Conservation (phyloP, 1,284 basidiomycete genomes). For the Pseudozyma tsukubaensis region DNA sequence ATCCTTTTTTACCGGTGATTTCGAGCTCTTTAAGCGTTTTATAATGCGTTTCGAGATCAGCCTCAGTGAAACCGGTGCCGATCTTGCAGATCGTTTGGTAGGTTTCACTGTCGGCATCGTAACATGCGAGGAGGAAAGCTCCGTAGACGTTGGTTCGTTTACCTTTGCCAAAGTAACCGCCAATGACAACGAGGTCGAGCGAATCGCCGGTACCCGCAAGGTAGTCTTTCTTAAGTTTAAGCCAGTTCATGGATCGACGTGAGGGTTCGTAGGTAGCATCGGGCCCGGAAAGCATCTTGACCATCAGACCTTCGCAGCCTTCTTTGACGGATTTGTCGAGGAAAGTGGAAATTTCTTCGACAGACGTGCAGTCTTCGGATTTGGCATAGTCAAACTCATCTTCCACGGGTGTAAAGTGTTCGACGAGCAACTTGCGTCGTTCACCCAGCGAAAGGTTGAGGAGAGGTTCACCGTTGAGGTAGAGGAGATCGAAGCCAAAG, state of each 20-base stretch:
- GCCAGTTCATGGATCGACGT: conserved; percentile 93
- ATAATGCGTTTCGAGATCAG: conserved; percentile 80
- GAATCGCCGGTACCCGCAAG: conserved; percentile 96
- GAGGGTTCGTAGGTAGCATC: conserved; percentile 95
- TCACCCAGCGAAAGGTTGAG: conserved; percentile 47
- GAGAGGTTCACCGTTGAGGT: conserved; percentile 82
- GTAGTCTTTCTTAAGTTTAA: conserved; percentile 75
- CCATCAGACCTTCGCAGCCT: conserved; percentile 97
- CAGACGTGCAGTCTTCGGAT: conserved; percentile 86
- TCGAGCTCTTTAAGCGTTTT: conserved; percentile 81
- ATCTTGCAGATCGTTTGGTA: conserved; percentile 81
- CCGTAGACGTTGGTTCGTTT: conserved; percentile 79
- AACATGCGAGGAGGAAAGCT: conserved; percentile 65
- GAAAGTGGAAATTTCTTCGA: conserved; percentile 94
- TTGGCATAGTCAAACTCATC: conserved; percentile 94
- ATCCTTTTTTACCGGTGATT: conserved; percentile 74
- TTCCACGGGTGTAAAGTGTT: conserved; percentile 84
- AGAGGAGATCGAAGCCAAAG: conserved; percentile 94
- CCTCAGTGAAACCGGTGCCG: conserved; percentile 97
- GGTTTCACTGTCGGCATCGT: conserved; percentile 64
- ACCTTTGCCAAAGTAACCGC: conserved; percentile 95
- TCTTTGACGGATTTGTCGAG: conserved; percentile 96
- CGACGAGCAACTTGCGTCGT: conserved; percentile 79
- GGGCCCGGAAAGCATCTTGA: conserved; percentile 94
- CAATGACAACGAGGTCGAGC: conserved; percentile 94